A percentile compares a stretch with the other conserved stretches of the same genome.
Conservation (phyloP, 495 filamentous ascomycete species). For the Elaphomyces granulatus region DNA sequence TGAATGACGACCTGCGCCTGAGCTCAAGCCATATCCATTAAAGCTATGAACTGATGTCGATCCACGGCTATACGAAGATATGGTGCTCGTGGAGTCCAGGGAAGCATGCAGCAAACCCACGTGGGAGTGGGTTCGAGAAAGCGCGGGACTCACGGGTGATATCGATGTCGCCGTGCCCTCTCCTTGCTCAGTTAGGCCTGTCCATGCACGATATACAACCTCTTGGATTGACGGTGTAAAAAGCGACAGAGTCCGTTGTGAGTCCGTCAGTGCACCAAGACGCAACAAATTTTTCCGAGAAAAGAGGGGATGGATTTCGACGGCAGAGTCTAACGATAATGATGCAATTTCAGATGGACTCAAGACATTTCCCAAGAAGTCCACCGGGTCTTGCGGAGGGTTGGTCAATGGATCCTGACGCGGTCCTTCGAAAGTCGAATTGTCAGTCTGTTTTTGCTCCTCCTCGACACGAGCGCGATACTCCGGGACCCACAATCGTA, state of each 20-base stretch:
- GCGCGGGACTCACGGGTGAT: constrained; percentile 34
- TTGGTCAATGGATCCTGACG: constrained; percentile 65
- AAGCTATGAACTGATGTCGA: constrained; percentile 21
- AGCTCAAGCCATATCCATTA: constrained; percentile 42
- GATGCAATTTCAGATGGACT: constrained; percentile 59
- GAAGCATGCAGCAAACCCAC: constrained; percentile 42
- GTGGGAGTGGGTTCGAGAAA: constrained; percentile 48
- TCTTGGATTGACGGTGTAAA: constrained; percentile 74
- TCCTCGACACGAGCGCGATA: constrained; percentile 51
- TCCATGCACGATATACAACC: constrained; percentile 83
- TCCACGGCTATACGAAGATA: constrained; percentile 27
- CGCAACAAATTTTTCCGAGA: constrained; percentile 80
- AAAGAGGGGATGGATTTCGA: constrained; percentile 70
- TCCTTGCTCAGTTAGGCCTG: constrained; percentile 56
- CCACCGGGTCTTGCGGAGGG: constrained; percentile 63
- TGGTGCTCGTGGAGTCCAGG: constrained; percentile 31
- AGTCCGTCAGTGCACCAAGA: constrained; percentile 59
- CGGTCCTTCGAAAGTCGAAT: constrained; percentile 25
- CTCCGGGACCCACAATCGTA: constrained; percentile 81
- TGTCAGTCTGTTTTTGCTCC: constrained; percentile 19
- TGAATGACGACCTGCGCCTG: constrained; percentile 49
- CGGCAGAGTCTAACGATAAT: constrained; percentile 56
- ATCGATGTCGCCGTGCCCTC: constrained; percentile 44
- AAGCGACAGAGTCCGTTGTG: constrained; percentile 73
- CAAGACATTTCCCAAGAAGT: constrained; percentile 59